Conservation (phyloP, 129 eudicot genomes). For the Tagetes erecta region DNA sequence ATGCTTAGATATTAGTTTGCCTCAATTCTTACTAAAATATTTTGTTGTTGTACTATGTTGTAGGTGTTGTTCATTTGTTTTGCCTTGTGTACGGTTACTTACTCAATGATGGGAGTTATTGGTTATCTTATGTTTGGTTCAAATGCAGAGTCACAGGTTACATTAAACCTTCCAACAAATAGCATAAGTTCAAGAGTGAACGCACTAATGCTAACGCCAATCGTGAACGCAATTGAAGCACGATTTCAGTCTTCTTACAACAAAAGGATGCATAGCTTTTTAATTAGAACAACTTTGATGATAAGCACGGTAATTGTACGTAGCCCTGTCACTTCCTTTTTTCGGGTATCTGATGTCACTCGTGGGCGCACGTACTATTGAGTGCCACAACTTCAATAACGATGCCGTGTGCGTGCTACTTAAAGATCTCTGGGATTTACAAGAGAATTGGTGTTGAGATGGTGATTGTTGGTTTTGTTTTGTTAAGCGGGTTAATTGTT, state of each 20-base stretch:
- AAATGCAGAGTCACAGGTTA: constrained; percentile 51
- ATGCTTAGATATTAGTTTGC: neutral
- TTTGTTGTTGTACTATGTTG: constrained; percentile 12
- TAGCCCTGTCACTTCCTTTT: constrained; percentile 63
- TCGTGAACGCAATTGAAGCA: constrained; percentile 49
- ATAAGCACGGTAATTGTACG: constrained; percentile 54
- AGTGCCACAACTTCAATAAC: constrained; percentile 63
- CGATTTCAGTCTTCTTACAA: constrained; percentile 37
- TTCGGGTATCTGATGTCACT: constrained; percentile 70
- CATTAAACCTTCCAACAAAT: constrained; percentile 67
- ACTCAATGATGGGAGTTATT: constrained; percentile 67
- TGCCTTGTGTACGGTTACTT: constrained; percentile 49
- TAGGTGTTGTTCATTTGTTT: constrained; percentile 80
- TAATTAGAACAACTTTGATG: constrained; percentile 55
- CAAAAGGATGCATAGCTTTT: constrained; percentile 34
- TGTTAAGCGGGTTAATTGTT: constrained; percentile 42
- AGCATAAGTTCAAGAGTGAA: constrained; percentile 62
- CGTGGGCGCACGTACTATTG: constrained; percentile 78
- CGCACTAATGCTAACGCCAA: constrained; percentile 77
- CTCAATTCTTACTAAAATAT: neutral
- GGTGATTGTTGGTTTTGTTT: constrained; percentile 31
- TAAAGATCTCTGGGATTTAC: constrained; percentile 60
- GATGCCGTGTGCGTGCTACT: constrained; percentile 73
- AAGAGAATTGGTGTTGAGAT: constrained; percentile 44
- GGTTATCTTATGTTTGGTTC: constrained; percentile 86